These are phyloP conservation scores for Tolypocladium ophioglossoides DNA, from an alignment of 2,329 filamentous ascomycete genomes.

Conservation along the genomic window DNA sequence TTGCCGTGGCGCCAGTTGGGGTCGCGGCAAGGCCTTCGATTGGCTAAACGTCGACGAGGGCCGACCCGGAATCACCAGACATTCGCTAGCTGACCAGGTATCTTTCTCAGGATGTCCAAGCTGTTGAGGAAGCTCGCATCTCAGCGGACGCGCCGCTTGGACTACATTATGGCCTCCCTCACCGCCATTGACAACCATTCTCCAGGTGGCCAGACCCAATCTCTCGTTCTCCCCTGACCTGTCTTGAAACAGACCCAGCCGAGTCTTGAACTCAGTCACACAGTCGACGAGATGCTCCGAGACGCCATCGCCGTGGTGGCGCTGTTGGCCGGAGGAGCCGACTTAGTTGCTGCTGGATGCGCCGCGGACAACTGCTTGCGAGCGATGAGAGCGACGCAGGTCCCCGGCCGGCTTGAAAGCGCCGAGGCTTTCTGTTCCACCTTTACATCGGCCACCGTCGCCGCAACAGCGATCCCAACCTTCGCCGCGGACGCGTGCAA, in stretches of 20 bases:
- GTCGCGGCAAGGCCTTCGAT: not conserved
- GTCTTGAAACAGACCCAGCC: too few relatives aligned
- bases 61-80: not conserved
- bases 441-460: constrained; percentile 8
- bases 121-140: not conserved
- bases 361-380: constrained; percentile 26
- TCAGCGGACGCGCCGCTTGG: not conserved
- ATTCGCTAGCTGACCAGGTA: not conserved
- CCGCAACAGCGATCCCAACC: constrained; percentile 9
- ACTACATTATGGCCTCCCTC: not conserved
- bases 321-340: constrained; percentile 1
- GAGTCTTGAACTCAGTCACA: not conserved
- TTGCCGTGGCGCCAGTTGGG: not conserved
- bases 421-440: constrained; percentile 21
- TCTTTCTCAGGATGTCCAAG: not conserved
- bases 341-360: constrained; percentile 10
- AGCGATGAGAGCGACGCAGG: constrained; percentile 22
- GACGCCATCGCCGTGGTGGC: constrained; percentile 1
- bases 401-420: constrained; percentile 18
- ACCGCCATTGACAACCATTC: not conserved
- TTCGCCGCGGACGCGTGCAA: constrained; percentile 11
- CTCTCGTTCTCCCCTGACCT: not conserved
- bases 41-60: not conserved
- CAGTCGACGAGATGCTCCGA: not conserved
- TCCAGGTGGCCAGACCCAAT: not conserved